These are phyloP conservation scores for Phoma herbarum DNA, from an alignment of 2,329 filamentous ascomycete genomes.

Conservation along the genomic window DNA sequence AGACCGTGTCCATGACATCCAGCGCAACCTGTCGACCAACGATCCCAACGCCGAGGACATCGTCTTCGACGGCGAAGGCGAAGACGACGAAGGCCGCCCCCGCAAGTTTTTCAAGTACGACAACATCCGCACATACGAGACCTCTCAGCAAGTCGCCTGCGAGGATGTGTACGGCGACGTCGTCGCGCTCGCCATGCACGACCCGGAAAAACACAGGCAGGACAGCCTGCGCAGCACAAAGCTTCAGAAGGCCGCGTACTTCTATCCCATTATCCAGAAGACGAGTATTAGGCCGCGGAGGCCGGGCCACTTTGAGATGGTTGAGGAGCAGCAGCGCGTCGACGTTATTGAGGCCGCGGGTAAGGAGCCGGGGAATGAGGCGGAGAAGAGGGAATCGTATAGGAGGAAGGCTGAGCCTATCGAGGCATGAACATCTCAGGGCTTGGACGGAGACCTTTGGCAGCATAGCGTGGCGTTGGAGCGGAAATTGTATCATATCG, in stretches of 20 bases:
- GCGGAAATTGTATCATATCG: conserved; percentile 14
- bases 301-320: conserved; percentile 51
- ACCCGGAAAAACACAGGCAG: conserved; percentile 54
- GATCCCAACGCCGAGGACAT: conserved; percentile 61
- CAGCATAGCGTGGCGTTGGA: conserved; percentile 24
- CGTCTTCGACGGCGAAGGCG: conserved; percentile 42
- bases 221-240: conserved; percentile 48
- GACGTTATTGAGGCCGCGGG: conserved; percentile 63
- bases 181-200: conserved; percentile 66
- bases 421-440: conserved; percentile 19
- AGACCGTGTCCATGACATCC: conserved; percentile 60
- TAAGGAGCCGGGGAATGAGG: conserved; percentile 60
- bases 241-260: conserved; percentile 65
- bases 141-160: conserved; percentile 62
- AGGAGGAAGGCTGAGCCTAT: conserved; percentile 56
- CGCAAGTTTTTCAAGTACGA: conserved; percentile 65
- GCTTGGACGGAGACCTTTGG: background rate
- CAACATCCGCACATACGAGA: conserved; percentile 68
- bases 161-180: conserved; percentile 63
- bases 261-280: conserved; percentile 67
- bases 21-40: conserved; percentile 63
- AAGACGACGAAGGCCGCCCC: conserved; percentile 56
- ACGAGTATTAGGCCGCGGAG: conserved; percentile 61
- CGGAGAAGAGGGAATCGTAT: conserved; percentile 57
- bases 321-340: conserved; percentile 57